Evolutionary conservation across 2,329 filamentous ascomycete species (phyloP).

Genomic region (Purpureocillium takamizusanense): DNA sequence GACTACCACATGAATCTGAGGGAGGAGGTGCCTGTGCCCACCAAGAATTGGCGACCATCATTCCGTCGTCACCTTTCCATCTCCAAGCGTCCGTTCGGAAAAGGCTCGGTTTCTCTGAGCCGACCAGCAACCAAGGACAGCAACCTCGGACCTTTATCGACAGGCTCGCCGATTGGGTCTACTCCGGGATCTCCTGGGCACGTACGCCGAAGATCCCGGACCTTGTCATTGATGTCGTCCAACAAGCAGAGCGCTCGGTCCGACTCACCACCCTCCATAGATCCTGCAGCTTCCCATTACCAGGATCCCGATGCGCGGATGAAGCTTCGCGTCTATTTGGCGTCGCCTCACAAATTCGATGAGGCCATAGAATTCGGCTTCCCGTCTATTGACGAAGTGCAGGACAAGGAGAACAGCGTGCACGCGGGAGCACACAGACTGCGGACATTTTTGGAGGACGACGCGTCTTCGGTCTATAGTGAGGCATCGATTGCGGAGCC

Average conservation of each 20-base stretch:
- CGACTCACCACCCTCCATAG: constrained; percentile 33
- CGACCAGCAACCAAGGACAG: constrained; percentile 37
- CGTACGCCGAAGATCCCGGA: constrained; percentile 42
- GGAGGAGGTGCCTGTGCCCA: constrained; percentile 33
- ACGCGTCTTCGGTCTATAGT: constrained; percentile 45
- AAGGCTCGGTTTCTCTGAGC: constrained; percentile 40
- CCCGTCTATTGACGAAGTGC: constrained; percentile 48
- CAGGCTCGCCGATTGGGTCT: constrained; percentile 13
- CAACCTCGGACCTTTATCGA: constrained; percentile 16
- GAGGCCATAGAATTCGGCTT: constrained; percentile 93
- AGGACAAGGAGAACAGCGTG: constrained; percentile 19
- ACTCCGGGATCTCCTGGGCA: constrained; percentile 20
- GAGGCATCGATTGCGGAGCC: constrained; percentile 46
- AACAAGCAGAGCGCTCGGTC: constrained; percentile 24
- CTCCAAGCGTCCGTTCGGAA: constrained; percentile 50
- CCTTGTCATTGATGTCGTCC: constrained; percentile 44
- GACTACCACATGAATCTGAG: constrained; percentile 60
- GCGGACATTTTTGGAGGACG: constrained; percentile 50
- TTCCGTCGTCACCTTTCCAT: constrained; percentile 67
- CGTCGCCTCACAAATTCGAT: constrained; percentile 89
- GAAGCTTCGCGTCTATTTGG: constrained; percentile 77
- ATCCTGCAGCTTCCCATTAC: constrained; percentile 72
- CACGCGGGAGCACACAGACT: constrained; percentile 28
- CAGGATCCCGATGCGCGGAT: constrained; percentile 81
- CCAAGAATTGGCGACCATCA: constrained; percentile 43